Base-by-base conservation (phyloP, 306 rosid species). In the Vicia villosa region DNA sequence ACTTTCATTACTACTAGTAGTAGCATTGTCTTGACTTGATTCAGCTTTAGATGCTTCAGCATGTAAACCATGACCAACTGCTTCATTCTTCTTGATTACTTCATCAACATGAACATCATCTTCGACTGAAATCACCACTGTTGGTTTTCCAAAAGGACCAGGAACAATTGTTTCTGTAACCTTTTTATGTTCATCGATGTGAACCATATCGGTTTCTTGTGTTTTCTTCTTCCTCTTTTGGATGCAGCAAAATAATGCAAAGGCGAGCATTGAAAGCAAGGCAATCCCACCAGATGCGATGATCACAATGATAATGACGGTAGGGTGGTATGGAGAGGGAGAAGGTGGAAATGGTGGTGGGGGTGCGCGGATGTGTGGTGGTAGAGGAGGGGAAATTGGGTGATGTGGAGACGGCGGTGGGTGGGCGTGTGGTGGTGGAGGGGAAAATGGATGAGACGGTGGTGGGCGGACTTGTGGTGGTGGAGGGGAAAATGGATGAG, bases 41-140 rank as follows among this genome's bases (percentile, higher is more conserved):
- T 40, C 65, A 16, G 61, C 30, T 54, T 83, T 37, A 21, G 83
- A 59, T 67, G 84, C n/a, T 34, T 62, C 76, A 12, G 75, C 69
- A 69, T 79, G 80, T 37, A 86, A 80, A 24, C 73, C 83, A 19
- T 63, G 72, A 41, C 37, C 89, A 12, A 70, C 13, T 63, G 37
- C 57, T 40, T 80, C 91, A 0, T 13, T 70, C 80, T 88, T 85
- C 45, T 11, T 76, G 12, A 77, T 81, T 55, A 63, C 80, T 73
- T 76, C 87, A 3, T 82, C 83, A 2, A 88, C 3, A 22, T 79
- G 91, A n/a, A 86, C 79, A 43, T 90, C 97, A 67, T 93, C 98
- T 58, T 90, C 94, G 14, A 88, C 80, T 0, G 94, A 36, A 26
- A 86, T 30, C 5, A 77, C 77, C 8, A 79, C 82, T 4, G 79